phyloP scores from a whole-genome alignment of 148 eudicot genomes.

The Fallopia convolvulus region DNA sequence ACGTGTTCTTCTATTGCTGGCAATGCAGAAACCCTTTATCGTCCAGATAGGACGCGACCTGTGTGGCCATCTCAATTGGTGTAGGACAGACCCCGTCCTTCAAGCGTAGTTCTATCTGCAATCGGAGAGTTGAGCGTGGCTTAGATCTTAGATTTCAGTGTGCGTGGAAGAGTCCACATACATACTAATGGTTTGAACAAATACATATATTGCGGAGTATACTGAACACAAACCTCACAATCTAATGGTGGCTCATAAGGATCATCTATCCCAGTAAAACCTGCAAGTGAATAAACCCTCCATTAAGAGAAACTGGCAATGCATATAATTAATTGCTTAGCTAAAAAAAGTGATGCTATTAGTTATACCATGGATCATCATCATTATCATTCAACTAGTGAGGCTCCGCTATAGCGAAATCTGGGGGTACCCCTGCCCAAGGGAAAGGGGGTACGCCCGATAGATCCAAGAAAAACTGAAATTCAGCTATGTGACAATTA shows the following conservation, averaged over 20 bases:
- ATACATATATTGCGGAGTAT: background rate
- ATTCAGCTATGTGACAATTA: no score
- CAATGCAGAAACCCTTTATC: constrained; percentile 57
- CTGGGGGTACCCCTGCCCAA: no score
- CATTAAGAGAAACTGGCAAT: background rate
- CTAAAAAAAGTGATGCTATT: background rate
- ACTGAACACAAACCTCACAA: constrained; percentile 57
- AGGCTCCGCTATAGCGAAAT: no score
- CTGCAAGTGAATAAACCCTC: constrained; percentile 28
- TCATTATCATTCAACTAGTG: no score
- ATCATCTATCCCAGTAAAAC: constrained; percentile 95
- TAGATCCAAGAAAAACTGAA: no score
- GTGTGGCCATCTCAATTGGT: constrained; percentile 65
- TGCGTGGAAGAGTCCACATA: background rate
- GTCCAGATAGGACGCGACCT: constrained; percentile 74
- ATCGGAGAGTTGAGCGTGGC: background rate
- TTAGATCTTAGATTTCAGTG: background rate
- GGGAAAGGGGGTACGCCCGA: no score
- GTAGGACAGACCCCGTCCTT: constrained; percentile 52
- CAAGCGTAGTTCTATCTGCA: constrained; percentile 59
- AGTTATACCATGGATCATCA: background rate
- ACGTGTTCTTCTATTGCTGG: constrained; percentile 13
- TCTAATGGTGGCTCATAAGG: constrained; percentile 82
- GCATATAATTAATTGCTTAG: background rate
- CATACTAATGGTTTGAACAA: background rate